A percentile compares a stretch with the other conserved stretches of the same genome.
Conservation (phyloP, 163 green algal genomes). For the Scenedesmus sp. region DNA sequence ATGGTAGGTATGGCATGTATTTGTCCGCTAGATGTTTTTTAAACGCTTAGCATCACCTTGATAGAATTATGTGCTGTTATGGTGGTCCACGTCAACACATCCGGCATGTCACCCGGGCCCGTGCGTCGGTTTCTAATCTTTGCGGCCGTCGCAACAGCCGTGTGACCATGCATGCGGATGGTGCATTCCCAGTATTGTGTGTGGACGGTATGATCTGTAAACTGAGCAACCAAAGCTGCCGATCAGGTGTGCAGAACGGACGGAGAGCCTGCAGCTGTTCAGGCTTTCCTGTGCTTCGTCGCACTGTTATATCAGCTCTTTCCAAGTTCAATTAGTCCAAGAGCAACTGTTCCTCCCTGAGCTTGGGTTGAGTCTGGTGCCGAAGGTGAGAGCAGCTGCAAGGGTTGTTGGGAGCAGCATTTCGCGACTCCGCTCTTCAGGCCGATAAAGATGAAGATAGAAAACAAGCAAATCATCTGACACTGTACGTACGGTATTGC, state of each 20-base stretch:
- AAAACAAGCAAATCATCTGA: not conserved
- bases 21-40: too few relatives aligned
- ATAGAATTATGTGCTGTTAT: too few relatives aligned
- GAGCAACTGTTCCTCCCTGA: not conserved
- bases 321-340: too few relatives aligned
- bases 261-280: not conserved
- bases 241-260: not conserved
- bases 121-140: not conserved
- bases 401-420: not conserved
- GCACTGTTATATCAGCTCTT: too few relatives aligned
- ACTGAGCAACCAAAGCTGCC: not conserved
- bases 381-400: constrained; percentile 6
- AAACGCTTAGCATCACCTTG: too few relatives aligned
- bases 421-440: not conserved
- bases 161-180: not conserved
- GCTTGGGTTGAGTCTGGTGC: not conserved
- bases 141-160: not conserved
- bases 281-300: not conserved
- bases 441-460: not conserved
- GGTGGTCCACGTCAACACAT: not conserved
- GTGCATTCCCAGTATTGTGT: not conserved
- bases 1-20: too few relatives aligned
- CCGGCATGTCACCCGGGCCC: not conserved
- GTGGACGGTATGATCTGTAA: not conserved
- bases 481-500: too few relatives aligned